Base-by-base conservation (phyloP, 371 early-diverging fungal genomes). In the Nematocida ironsii region DNA sequence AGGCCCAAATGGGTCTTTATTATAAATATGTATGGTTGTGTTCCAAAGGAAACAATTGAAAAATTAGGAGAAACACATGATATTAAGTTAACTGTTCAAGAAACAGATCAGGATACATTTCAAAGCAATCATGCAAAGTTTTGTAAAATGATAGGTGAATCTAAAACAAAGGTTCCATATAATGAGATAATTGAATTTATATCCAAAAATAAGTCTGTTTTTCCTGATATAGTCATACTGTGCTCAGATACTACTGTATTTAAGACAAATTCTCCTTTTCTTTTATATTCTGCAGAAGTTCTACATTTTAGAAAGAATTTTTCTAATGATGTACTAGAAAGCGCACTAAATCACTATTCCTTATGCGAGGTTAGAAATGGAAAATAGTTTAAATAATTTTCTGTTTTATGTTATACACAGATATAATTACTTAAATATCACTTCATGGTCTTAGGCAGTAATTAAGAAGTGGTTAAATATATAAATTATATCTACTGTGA, bases 281-380 rank as follows among this genome's bases (percentile, higher is more conserved):
- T 78, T 16, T 47, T 78, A 40, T 69, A 70, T 47, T 42, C 23
- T 20, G 75, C 83, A 45, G 75, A 83, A 45, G 56, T 72, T 48
- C 66, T 58, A n/a, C 76, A 71, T 48, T 33, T 11, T 25, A 61
- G 80, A 40, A n/a, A 68, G 47, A 44, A 68, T 7, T 76, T 83
- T 44, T 78, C 80, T 9, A 68, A 57, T 39, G 27, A 33, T 44
- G 60, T 55, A 57, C 54, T 82, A 13, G 42, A n/a, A 52, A 20
- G 47, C 20, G 73, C 83, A n/a, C 33, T 72, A 40, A 16, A 25
- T 1, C 75, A 82, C 70, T 82, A 82, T 69, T 7, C 5, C 27
- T n/a, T 23, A 4, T 82, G 83, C 52, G 72, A 72, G 9, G 66
- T 73, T 16, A 42, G 83, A 66, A 66, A 82, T 57, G 83, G 83